Conservation (phyloP, 352 stramenopile genomes). For the Aphanomyces astaci region DNA sequence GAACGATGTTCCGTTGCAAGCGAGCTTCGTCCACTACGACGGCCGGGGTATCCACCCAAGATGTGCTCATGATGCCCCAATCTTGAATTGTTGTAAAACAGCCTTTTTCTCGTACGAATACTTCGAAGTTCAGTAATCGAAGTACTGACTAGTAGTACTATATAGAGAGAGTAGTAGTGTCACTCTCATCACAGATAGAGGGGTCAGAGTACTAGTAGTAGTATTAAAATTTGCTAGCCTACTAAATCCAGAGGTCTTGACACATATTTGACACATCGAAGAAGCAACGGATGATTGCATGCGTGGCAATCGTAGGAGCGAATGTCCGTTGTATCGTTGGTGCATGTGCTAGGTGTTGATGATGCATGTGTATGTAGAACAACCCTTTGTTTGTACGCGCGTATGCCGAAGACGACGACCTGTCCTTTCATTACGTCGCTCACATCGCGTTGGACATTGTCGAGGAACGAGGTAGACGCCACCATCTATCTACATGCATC, state of each 20-base stretch:
- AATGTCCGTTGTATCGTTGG: conserved; percentile 53
- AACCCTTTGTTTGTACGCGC: conserved; percentile 75
- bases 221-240: too few relatives aligned
- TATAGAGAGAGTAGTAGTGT: too few relatives aligned
- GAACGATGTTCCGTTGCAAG: conserved; percentile 49
- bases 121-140: too few relatives aligned
- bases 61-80: conserved; percentile 33
- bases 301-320: conserved; percentile 69
- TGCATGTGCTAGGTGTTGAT: conserved; percentile 21
- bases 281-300: conserved; percentile 56
- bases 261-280: not conserved
- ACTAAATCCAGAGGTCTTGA: too few relatives aligned
- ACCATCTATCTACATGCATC: conserved; percentile 32
- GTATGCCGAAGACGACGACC: conserved; percentile 76
- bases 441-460: conserved; percentile 81
- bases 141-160: not conserved
- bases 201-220: too few relatives aligned
- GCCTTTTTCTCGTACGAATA: too few relatives aligned
- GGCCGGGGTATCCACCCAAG: conserved; percentile 56
- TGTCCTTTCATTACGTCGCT: conserved; percentile 82
- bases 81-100: too few relatives aligned
- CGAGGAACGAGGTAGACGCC: conserved; percentile 52
- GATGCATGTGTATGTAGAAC: conserved; percentile 21
- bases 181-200: too few relatives aligned
- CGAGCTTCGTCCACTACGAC: conserved; percentile 52